These are phyloP conservation scores for Rhizopus sp. DNA, from an alignment of 371 early-diverging fungal genomes.

Conservation along the genomic window DNA sequence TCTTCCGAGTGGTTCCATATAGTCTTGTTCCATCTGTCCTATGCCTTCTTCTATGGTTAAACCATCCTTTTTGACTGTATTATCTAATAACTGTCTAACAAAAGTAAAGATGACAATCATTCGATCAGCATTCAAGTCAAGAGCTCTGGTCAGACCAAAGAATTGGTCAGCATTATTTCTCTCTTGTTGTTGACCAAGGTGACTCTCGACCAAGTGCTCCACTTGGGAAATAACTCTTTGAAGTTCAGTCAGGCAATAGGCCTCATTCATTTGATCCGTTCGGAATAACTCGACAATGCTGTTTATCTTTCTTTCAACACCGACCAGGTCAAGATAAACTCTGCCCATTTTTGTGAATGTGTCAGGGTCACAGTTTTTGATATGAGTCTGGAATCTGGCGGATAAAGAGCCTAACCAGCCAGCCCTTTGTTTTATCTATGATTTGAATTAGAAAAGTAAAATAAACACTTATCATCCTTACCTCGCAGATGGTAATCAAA, in stretches of 20 bases:
- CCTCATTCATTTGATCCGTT: conserved; percentile 70
- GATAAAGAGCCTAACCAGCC: conserved; percentile 70
- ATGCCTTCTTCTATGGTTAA: conserved; percentile 30
- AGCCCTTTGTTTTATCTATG: conserved; percentile 66
- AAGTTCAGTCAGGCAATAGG: conserved; percentile 61
- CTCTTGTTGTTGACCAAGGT: conserved; percentile 47
- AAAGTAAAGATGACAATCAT: conserved; percentile 64
- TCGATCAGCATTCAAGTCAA: conserved; percentile 70
- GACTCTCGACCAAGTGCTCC: conserved; percentile 65
- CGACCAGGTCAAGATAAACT: conserved; percentile 70
- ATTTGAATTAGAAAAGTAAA: background rate
- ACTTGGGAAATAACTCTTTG: conserved; percentile 69
- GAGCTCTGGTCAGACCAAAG: conserved; percentile 52
- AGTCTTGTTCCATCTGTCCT: conserved; percentile 56
- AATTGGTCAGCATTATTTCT: conserved; percentile 51
- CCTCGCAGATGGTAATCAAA: conserved; percentile 61
- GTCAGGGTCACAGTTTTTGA: conserved; percentile 68
- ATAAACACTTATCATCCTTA: conserved; percentile 11
- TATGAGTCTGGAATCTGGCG: conserved; percentile 66
- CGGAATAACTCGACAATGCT: conserved; percentile 71
- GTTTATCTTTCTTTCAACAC: conserved; percentile 71
- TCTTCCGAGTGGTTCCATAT: conserved; percentile 56
- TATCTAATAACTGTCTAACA: conserved; percentile 41
- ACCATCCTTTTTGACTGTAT: conserved; percentile 42
- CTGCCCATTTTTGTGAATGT: conserved; percentile 70